Evolutionary conservation across 139 green algal genomes (phyloP), one percentile per base, ranked within the genome.

Genomic region (Dunaliella primolecta): DNA sequence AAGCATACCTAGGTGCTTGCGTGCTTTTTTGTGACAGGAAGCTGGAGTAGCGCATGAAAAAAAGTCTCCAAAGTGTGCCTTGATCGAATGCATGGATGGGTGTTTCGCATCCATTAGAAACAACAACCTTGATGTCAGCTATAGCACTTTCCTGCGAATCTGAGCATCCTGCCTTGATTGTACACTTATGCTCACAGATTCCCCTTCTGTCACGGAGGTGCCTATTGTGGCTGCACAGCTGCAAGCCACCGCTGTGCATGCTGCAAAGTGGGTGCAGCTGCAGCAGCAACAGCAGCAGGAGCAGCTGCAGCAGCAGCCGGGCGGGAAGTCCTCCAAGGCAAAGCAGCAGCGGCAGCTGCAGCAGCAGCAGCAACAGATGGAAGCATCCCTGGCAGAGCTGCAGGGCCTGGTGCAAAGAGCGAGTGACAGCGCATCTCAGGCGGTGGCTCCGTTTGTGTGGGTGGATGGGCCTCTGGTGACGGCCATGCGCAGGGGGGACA

Each of bases 381-480:
- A 25, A n/a, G 25, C 34, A 37, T 7, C 78, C 37, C 25, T 86
- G 75, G 75, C 20, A 24, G 78, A 46, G 83, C 83, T 96, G 86
- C 34, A 70, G 75, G 77, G 37, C 0, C 84, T 76, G 1, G 80
- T 89, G n/a, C 78, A 75, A 1, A 82, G 37, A n/a, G 79, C 92
- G 75, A 33, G 32, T 0, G 83, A 78, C 36, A 88, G 91, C 23
- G 93, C 87, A 35, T 86, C 86, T 30, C 85, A 85, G 1, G 93
- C 91, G 35, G 83, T 91, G 2, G 93, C 93, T 29, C 95, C 95
- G 11, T 98, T 98, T 90, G 91, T 90, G 36, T 98, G 92, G 97
- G 93, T 92, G 35, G 97, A 99, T 83, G 97, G 97, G 1, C 97
- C 97, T 23, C 91, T 99, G 83, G 93, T 99, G 36, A 90, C 89